Conservation (phyloP, 2,329 filamentous ascomycete species). For the Didymella segeticola region DNA sequence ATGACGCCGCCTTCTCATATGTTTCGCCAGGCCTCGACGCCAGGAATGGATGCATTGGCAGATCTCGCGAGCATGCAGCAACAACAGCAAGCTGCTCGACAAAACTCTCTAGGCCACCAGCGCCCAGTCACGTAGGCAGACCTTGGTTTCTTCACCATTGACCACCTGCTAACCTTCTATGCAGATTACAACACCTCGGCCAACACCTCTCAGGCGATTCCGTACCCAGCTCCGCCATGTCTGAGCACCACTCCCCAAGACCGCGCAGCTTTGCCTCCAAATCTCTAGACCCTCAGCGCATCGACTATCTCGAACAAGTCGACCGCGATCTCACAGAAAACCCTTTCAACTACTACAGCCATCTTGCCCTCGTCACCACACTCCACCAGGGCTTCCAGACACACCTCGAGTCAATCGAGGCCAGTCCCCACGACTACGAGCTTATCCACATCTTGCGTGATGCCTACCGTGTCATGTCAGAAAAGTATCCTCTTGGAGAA, state of each 20-base stretch:
- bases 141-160: not conserved
- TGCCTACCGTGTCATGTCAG: slow-evolving; percentile 65
- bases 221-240: slow-evolving; percentile 55
- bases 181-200: slow-evolving; percentile 42
- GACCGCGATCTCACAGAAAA: slow-evolving; percentile 54
- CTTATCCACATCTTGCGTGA: slow-evolving; percentile 55
- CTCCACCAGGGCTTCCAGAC: slow-evolving; percentile 57
- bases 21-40: slow-evolving; percentile 53
- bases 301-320: slow-evolving; percentile 53
- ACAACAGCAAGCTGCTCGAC: slow-evolving; percentile 51
- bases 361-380: slow-evolving; percentile 56
- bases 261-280: slow-evolving; percentile 52
- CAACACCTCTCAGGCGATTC: slow-evolving; percentile 52
- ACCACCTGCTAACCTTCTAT: slow-evolving; percentile 8
- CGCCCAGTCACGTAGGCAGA: slow-evolving; percentile 48
- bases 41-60: slow-evolving; percentile 58
- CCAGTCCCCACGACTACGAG: slow-evolving; percentile 52
- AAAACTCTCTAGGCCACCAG: slow-evolving; percentile 42
- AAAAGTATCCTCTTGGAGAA: slow-evolving; percentile 74
- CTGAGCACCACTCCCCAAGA: slow-evolving; percentile 53
- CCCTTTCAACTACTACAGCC: slow-evolving; percentile 57
- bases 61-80: slow-evolving; percentile 58
- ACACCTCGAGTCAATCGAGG: slow-evolving; percentile 44
- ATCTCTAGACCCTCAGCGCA: slow-evolving; percentile 53
- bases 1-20: slow-evolving; percentile 44